Base-by-base conservation (phyloP, 352 stramenopile species). In the Globisporangium middletonii region DNA sequence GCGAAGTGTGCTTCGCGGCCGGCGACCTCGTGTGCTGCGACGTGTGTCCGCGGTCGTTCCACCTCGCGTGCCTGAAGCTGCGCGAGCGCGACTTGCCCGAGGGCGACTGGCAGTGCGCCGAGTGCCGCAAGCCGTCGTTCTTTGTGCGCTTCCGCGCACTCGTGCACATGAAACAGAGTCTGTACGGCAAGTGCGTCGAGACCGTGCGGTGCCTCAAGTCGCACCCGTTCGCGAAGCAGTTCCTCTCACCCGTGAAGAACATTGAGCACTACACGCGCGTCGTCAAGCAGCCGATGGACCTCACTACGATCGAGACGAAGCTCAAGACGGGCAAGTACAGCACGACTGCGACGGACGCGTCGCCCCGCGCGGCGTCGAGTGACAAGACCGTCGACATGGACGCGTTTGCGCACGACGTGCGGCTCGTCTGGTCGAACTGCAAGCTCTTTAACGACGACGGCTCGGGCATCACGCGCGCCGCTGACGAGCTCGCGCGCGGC, bases 1-100 rank as follows among this genome's bases (percentile, higher is more conserved):
- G 83, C 55, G 81, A 87, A 60, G 74, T 94, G 3, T 98, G 94
- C 59, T 63, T 79, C 15, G 71, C 72, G 9, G 77, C 76, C 27
- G 90, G 89, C n/a, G 84, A 95, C 60, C 57, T 97, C 1, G 74
- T 97, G 6, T 96, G 83, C 62, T 98, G 94, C 60, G 88, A 94
- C 46, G 81, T 88, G 33, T 98, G 94, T 54, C 92, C 92, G 6
- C 77, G 92, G 26, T 92, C 89, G 41, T 98, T 93, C 78, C 94
- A 98, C 60, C 48, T 88, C 28, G 77, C 82, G 33, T 98, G 94
- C 56, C 49, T 93, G 28, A 65, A 79, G 23, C 79, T 92, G 71
- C 73, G 62, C 6, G 77, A 92, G 55, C 78, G 72, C 48, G 81
- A 94, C 42, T 63, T 94, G 6, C 83, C 83, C 0, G 73, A 88